A percentile compares a stretch with the other conserved stretches of the same genome.
These are phyloP conservation scores for Rhynchospora breviuscula DNA, from an alignment of 176 grass and related monocot genomes.

Conservation along the genomic window DNA sequence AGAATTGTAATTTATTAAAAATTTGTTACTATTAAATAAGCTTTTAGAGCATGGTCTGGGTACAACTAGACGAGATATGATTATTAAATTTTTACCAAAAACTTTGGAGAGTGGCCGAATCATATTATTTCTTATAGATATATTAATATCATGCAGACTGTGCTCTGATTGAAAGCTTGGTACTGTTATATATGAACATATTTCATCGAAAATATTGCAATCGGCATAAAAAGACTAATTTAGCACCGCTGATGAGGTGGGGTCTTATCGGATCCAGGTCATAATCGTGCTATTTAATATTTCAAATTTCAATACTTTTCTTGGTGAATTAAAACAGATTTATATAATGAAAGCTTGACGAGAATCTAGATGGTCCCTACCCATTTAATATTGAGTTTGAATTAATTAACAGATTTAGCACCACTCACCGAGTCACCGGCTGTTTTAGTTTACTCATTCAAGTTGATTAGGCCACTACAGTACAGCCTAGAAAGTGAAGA, in stretches of 20 bases:
- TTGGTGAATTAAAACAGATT: not conserved
- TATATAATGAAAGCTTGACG: not conserved
- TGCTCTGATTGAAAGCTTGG: too few relatives aligned
- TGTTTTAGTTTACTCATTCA: not conserved
- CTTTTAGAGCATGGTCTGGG: too few relatives aligned
- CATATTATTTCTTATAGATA: too few relatives aligned
- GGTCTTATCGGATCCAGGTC: not conserved
- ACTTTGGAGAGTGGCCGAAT: too few relatives aligned
- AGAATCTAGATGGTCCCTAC: not conserved
- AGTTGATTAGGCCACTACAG: not conserved
- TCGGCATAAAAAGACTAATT: not conserved
- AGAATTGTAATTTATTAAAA: too few relatives aligned
- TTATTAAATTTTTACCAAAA: too few relatives aligned
- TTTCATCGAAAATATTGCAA: not conserved
- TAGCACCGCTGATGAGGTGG: not conserved
- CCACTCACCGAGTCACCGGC: not conserved
- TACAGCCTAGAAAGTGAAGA: not conserved
- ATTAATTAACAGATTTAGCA: not conserved
- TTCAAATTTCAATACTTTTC: not conserved
- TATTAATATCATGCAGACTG: too few relatives aligned
- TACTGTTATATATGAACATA: not conserved
- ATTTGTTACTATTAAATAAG: too few relatives aligned
- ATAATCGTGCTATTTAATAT: not conserved
- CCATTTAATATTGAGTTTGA: not conserved
- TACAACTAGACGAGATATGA: too few relatives aligned